Evolutionary conservation across 2,329 filamentous ascomycete species (phyloP).

Genomic region (Periconia digitata): DNA sequence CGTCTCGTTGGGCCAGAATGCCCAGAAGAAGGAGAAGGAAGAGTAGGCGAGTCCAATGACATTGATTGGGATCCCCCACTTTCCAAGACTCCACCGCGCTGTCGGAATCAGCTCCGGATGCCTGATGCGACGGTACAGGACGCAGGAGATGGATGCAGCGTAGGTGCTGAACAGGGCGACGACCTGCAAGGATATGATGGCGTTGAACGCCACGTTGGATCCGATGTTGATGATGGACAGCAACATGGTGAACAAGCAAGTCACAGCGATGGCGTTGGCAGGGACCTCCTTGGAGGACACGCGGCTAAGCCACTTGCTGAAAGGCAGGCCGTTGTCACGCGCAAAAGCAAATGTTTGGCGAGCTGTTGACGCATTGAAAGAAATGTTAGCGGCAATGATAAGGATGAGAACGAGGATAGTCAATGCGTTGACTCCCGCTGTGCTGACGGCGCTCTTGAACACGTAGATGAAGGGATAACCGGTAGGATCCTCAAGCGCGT

Average conservation of each 20-base stretch:
- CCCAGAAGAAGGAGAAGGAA: slow-evolving; percentile 41
- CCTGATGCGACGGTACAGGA: slow-evolving; percentile 21
- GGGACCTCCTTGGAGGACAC: slow-evolving; percentile 16
- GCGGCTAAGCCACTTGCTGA: slow-evolving; percentile 14
- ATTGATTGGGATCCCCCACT: slow-evolving; percentile 39
- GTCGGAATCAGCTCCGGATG: slow-evolving; percentile 14
- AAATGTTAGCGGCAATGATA: slow-evolving; percentile 23
- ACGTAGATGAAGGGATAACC: slow-evolving; percentile 43
- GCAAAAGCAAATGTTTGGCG: slow-evolving; percentile 28
- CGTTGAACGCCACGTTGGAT: slow-evolving; percentile 39
- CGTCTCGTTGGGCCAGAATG: slow-evolving; percentile 35
- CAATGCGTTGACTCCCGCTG: slow-evolving; percentile 20
- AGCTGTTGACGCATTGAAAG: slow-evolving; percentile 21
- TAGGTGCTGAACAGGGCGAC: slow-evolving; percentile 29
- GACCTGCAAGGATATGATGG: slow-evolving; percentile 34
- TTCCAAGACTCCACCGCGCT: slow-evolving; percentile 41
- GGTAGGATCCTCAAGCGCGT: slow-evolving; percentile 27
- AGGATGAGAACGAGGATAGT: slow-evolving; percentile 25
- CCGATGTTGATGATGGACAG: slow-evolving; percentile 47
- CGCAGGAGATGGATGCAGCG: slow-evolving; percentile 22
- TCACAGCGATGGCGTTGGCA: slow-evolving; percentile 20
- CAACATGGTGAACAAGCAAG: slow-evolving; percentile 29
- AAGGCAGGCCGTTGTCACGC: slow-evolving; percentile 21
- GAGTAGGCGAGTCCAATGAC: slow-evolving; percentile 34
- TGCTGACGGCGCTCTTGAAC: slow-evolving; percentile 26